A percentile compares a stretch with the other conserved stretches of the same genome.
Conservation (phyloP, 2,329 filamentous ascomycete species). For the Cyphellophora attinorum region DNA sequence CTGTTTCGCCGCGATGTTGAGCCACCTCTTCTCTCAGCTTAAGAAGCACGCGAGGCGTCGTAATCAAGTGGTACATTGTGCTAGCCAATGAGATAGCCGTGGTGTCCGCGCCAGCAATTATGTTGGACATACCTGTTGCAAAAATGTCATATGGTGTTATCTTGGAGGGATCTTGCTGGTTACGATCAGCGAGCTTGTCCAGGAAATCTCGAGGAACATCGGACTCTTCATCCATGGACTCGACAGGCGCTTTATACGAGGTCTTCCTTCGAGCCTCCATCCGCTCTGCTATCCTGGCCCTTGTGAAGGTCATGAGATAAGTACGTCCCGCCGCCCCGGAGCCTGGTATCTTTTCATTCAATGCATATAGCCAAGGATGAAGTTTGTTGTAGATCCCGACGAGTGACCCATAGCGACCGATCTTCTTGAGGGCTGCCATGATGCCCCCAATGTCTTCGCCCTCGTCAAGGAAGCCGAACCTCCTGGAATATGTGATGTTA, state of each 20-base stretch:
- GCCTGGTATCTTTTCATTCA: too few relatives aligned
- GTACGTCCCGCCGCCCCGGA: too few relatives aligned
- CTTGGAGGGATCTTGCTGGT: constrained; percentile 32
- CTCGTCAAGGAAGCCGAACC: constrained; percentile 65
- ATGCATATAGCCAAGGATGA: too few relatives aligned
- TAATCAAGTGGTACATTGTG: constrained; percentile 66
- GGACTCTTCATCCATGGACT: too few relatives aligned
- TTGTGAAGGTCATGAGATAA: too few relatives aligned
- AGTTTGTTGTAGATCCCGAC: too few relatives aligned
- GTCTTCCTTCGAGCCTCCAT: too few relatives aligned
- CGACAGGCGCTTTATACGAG: too few relatives aligned
- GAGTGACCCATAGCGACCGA: constrained; percentile 28
- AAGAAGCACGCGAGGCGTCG: constrained; percentile 38
- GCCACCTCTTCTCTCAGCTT: constrained; percentile 16
- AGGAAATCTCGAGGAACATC: constrained; percentile 29
- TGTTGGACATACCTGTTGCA: constrained; percentile 25
- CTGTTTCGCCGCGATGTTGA: constrained; percentile 17
- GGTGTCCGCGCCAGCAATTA: constrained; percentile 14
- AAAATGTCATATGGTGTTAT: constrained; percentile 31
- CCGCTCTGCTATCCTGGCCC: too few relatives aligned
- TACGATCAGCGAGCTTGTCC: constrained; percentile 32
- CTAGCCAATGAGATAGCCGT: constrained; percentile 44
- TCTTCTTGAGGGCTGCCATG: constrained; percentile 24
- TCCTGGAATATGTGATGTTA: constrained; percentile 43
- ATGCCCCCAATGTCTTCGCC: constrained; percentile 58